phyloP scores from a whole-genome alignment of 129 eudicot species.

The Cynara cardunculus region DNA sequence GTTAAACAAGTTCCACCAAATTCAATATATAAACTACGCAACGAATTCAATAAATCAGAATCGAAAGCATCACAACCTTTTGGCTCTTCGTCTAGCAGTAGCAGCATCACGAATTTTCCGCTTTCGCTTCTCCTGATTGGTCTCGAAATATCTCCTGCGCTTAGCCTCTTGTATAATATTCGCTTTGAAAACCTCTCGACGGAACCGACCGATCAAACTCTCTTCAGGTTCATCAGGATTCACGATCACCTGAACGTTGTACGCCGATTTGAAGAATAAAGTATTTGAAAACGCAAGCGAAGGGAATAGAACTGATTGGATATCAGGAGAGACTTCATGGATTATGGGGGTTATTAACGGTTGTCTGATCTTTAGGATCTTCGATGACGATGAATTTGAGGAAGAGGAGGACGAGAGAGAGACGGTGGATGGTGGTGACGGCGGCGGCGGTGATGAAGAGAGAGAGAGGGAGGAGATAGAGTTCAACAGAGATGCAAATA shows the following conservation, averaged over 20 bases:
- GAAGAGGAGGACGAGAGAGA: neutral
- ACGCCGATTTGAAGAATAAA: slow-evolving; percentile 41
- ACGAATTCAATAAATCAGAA: neutral
- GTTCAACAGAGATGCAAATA: slow-evolving; percentile 17
- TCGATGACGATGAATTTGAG: neutral
- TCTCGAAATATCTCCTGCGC: slow-evolving; percentile 49
- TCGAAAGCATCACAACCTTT: slow-evolving; percentile 32
- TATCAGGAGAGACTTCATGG: slow-evolving; percentile 15
- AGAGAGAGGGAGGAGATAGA: slow-evolving; percentile 35
- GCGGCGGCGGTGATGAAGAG: neutral
- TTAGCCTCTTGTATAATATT: slow-evolving; percentile 48
- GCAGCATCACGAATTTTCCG: slow-evolving; percentile 66
- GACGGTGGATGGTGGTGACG: slow-evolving; percentile 4
- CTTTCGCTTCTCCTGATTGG: slow-evolving; percentile 55
- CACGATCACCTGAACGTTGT: slow-evolving; percentile 54
- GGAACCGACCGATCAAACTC: slow-evolving; percentile 41
- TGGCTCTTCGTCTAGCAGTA: slow-evolving; percentile 48
- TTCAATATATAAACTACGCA: neutral
- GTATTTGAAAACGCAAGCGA: slow-evolving; percentile 30
- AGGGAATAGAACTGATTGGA: slow-evolving; percentile 33
- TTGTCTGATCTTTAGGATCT: slow-evolving; percentile 17
- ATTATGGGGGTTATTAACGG: slow-evolving; percentile 11
- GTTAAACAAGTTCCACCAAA: neutral
- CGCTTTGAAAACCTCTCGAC: slow-evolving; percentile 45
- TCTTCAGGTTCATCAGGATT: slow-evolving; percentile 50